Base-by-base conservation (phyloP, 2,329 filamentous ascomycete species). In the Sporothrix schenckii region DNA sequence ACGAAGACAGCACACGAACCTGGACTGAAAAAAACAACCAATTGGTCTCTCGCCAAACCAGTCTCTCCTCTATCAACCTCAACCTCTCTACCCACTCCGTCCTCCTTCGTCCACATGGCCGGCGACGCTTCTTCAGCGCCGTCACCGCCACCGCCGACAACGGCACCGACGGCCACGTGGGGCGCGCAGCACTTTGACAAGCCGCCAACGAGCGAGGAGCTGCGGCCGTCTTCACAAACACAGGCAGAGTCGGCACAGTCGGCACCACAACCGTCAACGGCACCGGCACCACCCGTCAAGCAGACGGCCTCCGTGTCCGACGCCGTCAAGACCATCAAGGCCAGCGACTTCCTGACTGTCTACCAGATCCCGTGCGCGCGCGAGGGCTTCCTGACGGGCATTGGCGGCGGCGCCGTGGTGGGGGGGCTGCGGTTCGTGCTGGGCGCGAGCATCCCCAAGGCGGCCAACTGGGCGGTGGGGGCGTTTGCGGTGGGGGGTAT, bases 381-480 rank as follows among this genome's bases (percentile, higher is more conserved):
- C 72, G 91, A 97, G 77, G 90, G 92, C 2, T 84, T 97, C 68
- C 82, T 98, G 75, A 89, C 91, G 1, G 95, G 93, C 30, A 96
- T 99, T 76, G 91, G 88, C 0, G 86, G 88, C 2, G 95, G 92
- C 3, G 91, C 93, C 73, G 91, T 86, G 4, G 80, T 92, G 44
- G 94, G 94, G 69, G 90, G 89, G 71, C 76, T 94, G 69, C 87
- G 91, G 73, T 91, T 89, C 76, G 83, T 97, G 27, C 81, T 93
- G 74, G 89, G 91, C 87, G 88, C 86, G 54, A 84, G 85, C 21
- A 80, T 93, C 72, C 86, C 85, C 70, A 88, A 86, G 76, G 88
- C 92, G 0, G 89, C 91, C 49, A 96, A 96, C 77, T 97, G 92
- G 91, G 93, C 93, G 0, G 93, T 95, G 6, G 92, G 89, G 7